phyloP scores from a whole-genome alignment of 768 basidiomycete species.

The Boletus subparvulus region DNA sequence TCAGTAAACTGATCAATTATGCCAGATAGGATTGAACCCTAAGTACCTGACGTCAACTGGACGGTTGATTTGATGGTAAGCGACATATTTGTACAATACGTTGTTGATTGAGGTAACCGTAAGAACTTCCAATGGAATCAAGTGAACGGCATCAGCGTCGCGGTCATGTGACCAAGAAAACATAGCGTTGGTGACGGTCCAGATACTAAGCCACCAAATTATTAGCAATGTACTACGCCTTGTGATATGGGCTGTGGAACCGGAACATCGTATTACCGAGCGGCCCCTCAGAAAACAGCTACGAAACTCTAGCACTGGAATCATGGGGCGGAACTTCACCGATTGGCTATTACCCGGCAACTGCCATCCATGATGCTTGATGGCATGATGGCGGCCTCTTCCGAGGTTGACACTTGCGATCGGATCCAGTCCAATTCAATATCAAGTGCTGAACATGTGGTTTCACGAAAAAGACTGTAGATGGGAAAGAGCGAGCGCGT shows the following conservation, averaged over 20 bases:
- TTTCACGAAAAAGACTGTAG: slow-evolving; percentile 2
- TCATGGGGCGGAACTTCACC: slow-evolving; percentile 7
- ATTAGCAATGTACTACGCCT: neutral
- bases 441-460: slow-evolving; percentile 1
- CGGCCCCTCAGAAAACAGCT: neutral
- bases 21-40: slow-evolving; percentile 6
- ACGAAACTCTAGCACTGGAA: slow-evolving; percentile 11
- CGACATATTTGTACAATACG: slow-evolving; percentile 16
- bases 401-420: neutral
- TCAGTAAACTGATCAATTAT: neutral
- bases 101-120: slow-evolving; percentile 16
- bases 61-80: slow-evolving; percentile 34
- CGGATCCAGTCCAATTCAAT: slow-evolving; percentile 3
- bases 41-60: slow-evolving; percentile 37
- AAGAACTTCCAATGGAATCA: neutral
- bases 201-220: neutral
- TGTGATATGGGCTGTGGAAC: neutral
- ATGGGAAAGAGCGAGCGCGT: neutral
- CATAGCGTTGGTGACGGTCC: neutral
- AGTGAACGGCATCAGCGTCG: slow-evolving; percentile 1
- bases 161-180: too few species aligned
- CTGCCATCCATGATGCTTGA: neutral
- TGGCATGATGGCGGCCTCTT: neutral
- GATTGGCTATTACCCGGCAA: slow-evolving; percentile 8
- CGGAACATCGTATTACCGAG: slow-evolving; percentile 2